Base-by-base conservation (phyloP, 106 monocot genomes). In the Allium sativum region DNA sequence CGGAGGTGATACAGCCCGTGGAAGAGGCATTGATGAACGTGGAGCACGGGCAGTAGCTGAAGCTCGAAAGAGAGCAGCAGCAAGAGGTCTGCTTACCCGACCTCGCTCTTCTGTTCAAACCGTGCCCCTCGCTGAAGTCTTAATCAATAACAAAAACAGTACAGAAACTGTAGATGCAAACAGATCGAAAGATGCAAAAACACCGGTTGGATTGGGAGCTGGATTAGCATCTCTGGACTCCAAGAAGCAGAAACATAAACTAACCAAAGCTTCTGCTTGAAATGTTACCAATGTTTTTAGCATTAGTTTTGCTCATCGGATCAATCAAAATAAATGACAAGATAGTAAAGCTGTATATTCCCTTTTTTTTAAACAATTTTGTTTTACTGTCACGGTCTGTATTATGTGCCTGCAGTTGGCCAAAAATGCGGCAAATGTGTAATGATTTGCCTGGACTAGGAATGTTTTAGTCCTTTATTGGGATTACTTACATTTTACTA, bases 21-120 rank as follows among this genome's bases (percentile, higher is more conserved):
- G 84, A 40, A 77, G 80, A 61, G 86, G 86, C 7, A 62, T 76
- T 55, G 91, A 92, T 60, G 87, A 82, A 63, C 72, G 96, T 58
- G 96, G 88, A 19, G 91, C 96, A 66, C 79, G 84, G 44, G 92
- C 96, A 43, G 82, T 85, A 16, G 84, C 87, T n/a, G 91, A 92
- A 73, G 76, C 72, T 12, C 82, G 96, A n/a, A 91, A 88, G 64
- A 98, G 85, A 44, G 96, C 91, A 18, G 84, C 80, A 15, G 87
- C 96, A 12, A 81, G 68, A 46, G 96, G 96, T 58, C 82, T 88
- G 46, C 79, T 63, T 9, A 66, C 74, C 9, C 90, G 84, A 8
- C 80, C 75, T 61, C 70, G 73, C 42, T 65, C 65, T 62, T 77
- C 93, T 4, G 81, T 74, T 17, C 82, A 89, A 66, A 64, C 74